Base-by-base conservation (phyloP, 108 stramenopile genomes). In the Nitzschia sp. region DNA sequence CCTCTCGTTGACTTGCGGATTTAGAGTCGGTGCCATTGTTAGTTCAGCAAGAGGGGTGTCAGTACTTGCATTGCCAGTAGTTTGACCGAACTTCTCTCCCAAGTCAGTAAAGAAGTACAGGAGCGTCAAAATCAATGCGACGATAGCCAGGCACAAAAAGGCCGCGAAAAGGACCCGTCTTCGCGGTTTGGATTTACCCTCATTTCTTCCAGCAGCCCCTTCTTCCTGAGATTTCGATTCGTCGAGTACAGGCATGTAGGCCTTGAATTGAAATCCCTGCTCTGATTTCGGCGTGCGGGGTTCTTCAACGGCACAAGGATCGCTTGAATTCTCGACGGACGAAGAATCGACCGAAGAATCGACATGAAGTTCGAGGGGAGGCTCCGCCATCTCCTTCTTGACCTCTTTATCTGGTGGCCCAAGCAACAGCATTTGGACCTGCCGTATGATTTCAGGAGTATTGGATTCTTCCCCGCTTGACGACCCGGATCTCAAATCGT, bases 341-440 rank as follows among this genome's bases (percentile, higher is more conserved):
- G 13, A 13, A 13, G 38, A 41, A 41, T 6, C 9, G 6, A 9
- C 38, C 13, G 38, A 13, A 9, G 38, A 41, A 6, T 41, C 9
- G 21, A 61, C 36, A 0, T 8, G 36, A 13, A n/a, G n/a, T 41
- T 35, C 36, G n/a, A 13, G 11, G 11, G 23, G 36, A 19, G 34
- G 3, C 23, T 61, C 17, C 4, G 60, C 33, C 25, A 6, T 19
- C 0, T 61, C 36, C 0, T 17, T 61, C 19, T 41, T 16, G 3
- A 47, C 30, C 19, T 50, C 48, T 21, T 50, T 21, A 8, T 50
- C 48, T 27, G 63, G 17, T 3, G 34, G 19, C 13, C 27, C 53
- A 55, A 27, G 15, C 22, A 70, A 34, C 22, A 35, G 69, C 22
- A 52, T 26, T 61, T 70, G 69, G 8, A 70, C 69, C 28, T 57